These are phyloP conservation scores for Syzygium aqueum DNA, from an alignment of 345 rosid species.

Conservation along the genomic window DNA sequence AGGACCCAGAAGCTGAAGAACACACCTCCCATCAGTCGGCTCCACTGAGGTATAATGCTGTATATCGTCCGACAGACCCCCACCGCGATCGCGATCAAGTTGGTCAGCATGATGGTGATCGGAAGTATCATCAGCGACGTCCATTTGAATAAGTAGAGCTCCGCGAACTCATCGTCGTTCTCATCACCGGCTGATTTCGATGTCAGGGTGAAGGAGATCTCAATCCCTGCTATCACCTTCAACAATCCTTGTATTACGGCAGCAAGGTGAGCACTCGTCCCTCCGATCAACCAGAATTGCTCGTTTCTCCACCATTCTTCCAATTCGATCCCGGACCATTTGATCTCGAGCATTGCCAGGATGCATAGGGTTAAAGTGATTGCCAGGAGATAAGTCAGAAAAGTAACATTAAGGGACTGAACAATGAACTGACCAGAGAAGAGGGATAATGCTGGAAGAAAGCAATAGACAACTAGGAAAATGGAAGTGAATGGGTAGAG, in stretches of 20 bases:
- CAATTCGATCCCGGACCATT: constrained; percentile 16
- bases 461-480: constrained; percentile 18
- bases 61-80: constrained; percentile 13
- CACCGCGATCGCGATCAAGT: constrained; percentile 19
- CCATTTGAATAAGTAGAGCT: constrained; percentile 20
- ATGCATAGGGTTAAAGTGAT: constrained; percentile 13
- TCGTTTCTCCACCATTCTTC: constrained; percentile 22
- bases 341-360: constrained; percentile 21
- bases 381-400: constrained; percentile 12
- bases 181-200: constrained; percentile 12
- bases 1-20: constrained; percentile 29
- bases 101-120: constrained; percentile 19
- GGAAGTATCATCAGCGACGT: constrained; percentile 24
- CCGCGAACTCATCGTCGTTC: constrained; percentile 11
- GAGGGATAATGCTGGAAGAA: constrained; percentile 18
- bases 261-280: constrained; percentile 14
- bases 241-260: constrained; percentile 11
- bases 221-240: constrained; percentile 11
- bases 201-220: constrained; percentile 14
- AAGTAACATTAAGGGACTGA: constrained; percentile 7
- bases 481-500: constrained; percentile 20
- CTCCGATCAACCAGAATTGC: constrained; percentile 19
- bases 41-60: constrained; percentile 20
- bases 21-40: constrained; percentile 19
- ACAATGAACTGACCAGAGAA: constrained; percentile 18